Conservation (phyloP, 768 basidiomycete species). For the Gyrodon lividus region DNA sequence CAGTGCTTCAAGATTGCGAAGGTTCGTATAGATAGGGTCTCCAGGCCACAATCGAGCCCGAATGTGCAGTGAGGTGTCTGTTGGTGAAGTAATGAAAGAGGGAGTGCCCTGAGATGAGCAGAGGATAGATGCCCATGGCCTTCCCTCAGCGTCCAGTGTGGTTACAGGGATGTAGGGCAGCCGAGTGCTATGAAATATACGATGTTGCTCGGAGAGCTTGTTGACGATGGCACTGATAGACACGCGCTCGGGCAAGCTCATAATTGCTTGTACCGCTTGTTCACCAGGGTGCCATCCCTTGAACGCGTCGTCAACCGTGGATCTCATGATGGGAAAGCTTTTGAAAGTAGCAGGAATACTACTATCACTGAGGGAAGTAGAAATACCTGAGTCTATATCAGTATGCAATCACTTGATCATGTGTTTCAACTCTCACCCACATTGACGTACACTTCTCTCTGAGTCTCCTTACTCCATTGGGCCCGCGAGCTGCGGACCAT, state of each 20-base stretch:
- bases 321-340: neutral
- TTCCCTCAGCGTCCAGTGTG: conserved; percentile 29
- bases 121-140: conserved; percentile 35
- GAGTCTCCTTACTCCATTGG: neutral
- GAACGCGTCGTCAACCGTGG: conserved; percentile 16
- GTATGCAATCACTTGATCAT: neutral
- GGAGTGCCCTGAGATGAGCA: conserved; percentile 26
- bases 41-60: conserved; percentile 38
- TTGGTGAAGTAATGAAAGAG: conserved; percentile 29
- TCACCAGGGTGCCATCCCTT: conserved; percentile 46
- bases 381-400: neutral
- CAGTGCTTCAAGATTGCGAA: conserved; percentile 10
- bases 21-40: conserved; percentile 49
- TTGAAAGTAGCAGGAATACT: neutral
- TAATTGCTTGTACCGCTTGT: conserved; percentile 24
- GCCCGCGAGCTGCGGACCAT: neutral
- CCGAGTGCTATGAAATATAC: conserved; percentile 30
- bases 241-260: conserved; percentile 24
- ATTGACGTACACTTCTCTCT: neutral
- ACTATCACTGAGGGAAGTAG: neutral
- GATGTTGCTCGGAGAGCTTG: conserved; percentile 31
- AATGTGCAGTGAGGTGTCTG: conserved; percentile 19
- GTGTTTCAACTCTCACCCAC: neutral
- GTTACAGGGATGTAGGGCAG: conserved; percentile 33
- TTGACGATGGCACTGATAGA: conserved; percentile 22